phyloP scores from a whole-genome alignment of 176 grass and related monocot species.

The Dactylis glomerata region DNA sequence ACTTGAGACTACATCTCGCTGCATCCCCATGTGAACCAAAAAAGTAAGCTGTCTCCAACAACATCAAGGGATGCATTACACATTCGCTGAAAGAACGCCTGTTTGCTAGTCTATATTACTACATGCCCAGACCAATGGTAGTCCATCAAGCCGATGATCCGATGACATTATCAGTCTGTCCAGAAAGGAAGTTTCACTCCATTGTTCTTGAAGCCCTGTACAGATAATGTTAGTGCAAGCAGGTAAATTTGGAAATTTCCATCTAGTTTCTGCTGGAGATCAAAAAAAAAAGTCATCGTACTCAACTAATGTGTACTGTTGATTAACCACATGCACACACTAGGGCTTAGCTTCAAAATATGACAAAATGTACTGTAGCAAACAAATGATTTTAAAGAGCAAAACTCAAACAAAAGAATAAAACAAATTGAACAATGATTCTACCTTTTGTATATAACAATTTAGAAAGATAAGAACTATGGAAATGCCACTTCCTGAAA shows the following conservation, averaged over 20 bases:
- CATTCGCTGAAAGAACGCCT: not conserved
- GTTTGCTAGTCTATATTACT: not conserved
- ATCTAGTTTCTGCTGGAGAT: not conserved
- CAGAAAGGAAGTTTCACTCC: slow-evolving; percentile 26
- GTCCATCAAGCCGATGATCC: not conserved
- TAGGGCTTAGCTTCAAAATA: not conserved
- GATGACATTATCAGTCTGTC: not conserved
- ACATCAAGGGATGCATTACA: not conserved
- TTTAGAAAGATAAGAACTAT: not conserved
- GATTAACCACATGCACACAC: not conserved
- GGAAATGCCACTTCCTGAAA: not conserved
- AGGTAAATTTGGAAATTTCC: not conserved
- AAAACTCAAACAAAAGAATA: not conserved
- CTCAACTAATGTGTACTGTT: not conserved
- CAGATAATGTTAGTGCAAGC: slow-evolving; percentile 20
- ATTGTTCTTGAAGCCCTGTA: slow-evolving; percentile 38
- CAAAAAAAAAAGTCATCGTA: not conserved
- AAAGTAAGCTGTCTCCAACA: not conserved
- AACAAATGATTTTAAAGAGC: not conserved
- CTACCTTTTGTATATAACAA: not conserved
- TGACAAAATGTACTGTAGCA: not conserved
- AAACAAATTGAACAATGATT: not conserved
- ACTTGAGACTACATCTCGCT: not conserved
- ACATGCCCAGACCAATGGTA: not conserved
- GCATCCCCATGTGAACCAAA: not conserved